A percentile compares a stretch with the other conserved stretches of the same genome.
Conservation (phyloP, 2,329 filamentous ascomycete species). For the Ophiosphaerella herpotricha region DNA sequence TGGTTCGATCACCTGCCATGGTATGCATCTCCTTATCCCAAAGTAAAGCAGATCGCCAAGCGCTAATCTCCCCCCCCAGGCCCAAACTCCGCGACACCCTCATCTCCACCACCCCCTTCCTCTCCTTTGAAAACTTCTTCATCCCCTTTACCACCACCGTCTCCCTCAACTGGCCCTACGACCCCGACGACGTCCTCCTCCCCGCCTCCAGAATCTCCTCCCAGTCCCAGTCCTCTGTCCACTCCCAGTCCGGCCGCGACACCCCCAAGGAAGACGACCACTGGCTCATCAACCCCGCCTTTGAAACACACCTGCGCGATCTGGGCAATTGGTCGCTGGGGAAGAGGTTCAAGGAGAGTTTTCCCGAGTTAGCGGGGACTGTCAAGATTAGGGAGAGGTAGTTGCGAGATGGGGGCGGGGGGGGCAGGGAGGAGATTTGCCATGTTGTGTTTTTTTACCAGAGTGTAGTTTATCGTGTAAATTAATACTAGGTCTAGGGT, state of each 20-base stretch:
- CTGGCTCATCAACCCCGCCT: slow-evolving; percentile 81
- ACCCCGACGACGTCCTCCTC: slow-evolving; percentile 69
- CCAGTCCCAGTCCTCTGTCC: slow-evolving; percentile 24
- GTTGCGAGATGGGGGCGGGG: no score
- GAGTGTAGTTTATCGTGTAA: no score
- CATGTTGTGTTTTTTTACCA: no score
- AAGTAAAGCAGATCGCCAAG: no score
- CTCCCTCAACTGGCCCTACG: slow-evolving; percentile 83
- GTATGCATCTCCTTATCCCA: slow-evolving; percentile 21
- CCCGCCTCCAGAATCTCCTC: slow-evolving; percentile 46
- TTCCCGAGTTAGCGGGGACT: slow-evolving; percentile 58
- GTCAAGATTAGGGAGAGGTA: slow-evolving; percentile 38
- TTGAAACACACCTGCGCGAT: slow-evolving; percentile 76
- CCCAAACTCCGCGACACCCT: slow-evolving; percentile 74
- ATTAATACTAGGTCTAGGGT: no score
- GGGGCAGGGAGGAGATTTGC: no score
- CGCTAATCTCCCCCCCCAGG: slow-evolving; percentile 29
- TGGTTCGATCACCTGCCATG: slow-evolving; percentile 87
- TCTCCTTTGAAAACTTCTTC: slow-evolving; percentile 80
- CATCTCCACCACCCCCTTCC: slow-evolving; percentile 58
- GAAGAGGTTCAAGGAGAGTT: slow-evolving; percentile 66
- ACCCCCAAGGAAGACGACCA: slow-evolving; percentile 57
- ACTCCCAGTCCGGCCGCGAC: slow-evolving; percentile 30
- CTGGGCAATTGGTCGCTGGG: slow-evolving; percentile 84
- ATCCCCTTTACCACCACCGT: slow-evolving; percentile 78